These are phyloP conservation scores for Mycena albidolilacea DNA, from an alignment of 768 basidiomycete species.

Conservation along the genomic window DNA sequence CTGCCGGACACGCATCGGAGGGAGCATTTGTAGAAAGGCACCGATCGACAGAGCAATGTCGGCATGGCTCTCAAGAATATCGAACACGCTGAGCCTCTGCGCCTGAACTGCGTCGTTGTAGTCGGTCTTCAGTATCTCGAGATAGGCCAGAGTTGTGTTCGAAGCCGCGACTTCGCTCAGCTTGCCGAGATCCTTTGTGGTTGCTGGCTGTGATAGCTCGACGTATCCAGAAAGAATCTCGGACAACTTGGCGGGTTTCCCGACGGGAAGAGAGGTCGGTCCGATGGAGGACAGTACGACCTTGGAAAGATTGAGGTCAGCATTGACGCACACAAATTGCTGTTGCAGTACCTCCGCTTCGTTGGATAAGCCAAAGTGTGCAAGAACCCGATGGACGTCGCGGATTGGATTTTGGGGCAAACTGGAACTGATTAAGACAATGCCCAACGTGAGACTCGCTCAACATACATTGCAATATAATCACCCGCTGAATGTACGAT, in stretches of 20 bases:
- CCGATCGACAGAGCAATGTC: conserved; percentile 53
- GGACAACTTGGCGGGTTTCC: conserved; percentile 53
- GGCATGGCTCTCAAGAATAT: conserved; percentile 56
- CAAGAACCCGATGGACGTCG: conserved; percentile 55
- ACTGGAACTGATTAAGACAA: conserved; percentile 40
- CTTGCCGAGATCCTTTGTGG: conserved; percentile 55
- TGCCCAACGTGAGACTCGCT: conserved; percentile 39
- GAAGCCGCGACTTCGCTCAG: conserved; percentile 45
- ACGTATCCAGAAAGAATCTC: conserved; percentile 61
- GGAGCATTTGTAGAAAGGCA: conserved; percentile 58
- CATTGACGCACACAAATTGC: background rate
- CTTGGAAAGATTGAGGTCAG: conserved; percentile 36
- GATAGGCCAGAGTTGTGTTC: conserved; percentile 42
- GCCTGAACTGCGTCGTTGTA: conserved; percentile 54
- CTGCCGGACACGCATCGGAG: conserved; percentile 63
- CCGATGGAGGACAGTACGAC: conserved; percentile 54
- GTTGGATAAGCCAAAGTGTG: conserved; percentile 53
- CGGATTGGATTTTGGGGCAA: conserved; percentile 57
- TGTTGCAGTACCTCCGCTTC: conserved; percentile 56
- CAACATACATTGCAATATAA: conserved; percentile 60
- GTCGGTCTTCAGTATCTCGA: conserved; percentile 47
- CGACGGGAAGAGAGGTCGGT: conserved; percentile 58
- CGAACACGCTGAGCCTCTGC: conserved; percentile 56
- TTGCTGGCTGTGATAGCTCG: conserved; percentile 64
- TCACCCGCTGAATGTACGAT: conserved; percentile 52